Conservation (phyloP, 2,329 filamentous ascomycete genomes). For the Aspergillus viridinutans region DNA sequence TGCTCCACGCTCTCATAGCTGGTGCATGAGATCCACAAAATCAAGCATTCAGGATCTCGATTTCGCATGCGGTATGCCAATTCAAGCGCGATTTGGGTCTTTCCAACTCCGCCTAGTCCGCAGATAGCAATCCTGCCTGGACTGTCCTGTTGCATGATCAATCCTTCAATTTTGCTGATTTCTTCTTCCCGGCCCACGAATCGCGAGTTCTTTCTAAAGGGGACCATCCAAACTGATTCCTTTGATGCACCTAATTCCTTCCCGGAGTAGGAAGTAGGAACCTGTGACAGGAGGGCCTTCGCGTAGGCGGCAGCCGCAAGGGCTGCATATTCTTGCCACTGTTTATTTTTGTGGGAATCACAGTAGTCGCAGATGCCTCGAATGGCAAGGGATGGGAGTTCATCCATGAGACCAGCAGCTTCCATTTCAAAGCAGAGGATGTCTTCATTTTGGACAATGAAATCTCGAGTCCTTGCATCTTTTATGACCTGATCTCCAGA, state of each 20-base stretch:
- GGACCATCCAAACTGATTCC: conserved; percentile 11
- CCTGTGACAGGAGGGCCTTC: too few species aligned
- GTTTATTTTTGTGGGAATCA: background rate
- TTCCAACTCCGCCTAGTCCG: conserved; percentile 15
- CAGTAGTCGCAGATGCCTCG: background rate
- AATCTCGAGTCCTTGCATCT: background rate
- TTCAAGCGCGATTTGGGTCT: conserved; percentile 25
- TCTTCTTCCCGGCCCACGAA: background rate
- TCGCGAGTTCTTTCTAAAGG: conserved; percentile 11
- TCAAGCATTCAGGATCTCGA: conserved; percentile 9
- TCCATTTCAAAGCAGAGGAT: background rate
- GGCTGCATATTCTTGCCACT: background rate
- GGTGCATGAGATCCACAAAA: conserved; percentile 28
- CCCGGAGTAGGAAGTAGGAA: too few species aligned
- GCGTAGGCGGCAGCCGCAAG: background rate
- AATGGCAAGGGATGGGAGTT: background rate
- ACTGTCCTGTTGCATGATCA: background rate
- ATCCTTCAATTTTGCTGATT: background rate
- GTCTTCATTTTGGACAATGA: background rate
- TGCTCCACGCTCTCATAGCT: conserved; percentile 16
- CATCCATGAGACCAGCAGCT: background rate
- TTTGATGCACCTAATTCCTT: too few species aligned
- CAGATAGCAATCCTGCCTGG: conserved; percentile 1
- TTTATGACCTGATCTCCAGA: conserved; percentile 16
- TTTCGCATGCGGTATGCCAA: conserved; percentile 17